A percentile compares a stretch with the other conserved stretches of the same genome.
These are phyloP conservation scores for Boletus reticuloceps DNA, from an alignment of 768 basidiomycete genomes.

Conservation along the genomic window DNA sequence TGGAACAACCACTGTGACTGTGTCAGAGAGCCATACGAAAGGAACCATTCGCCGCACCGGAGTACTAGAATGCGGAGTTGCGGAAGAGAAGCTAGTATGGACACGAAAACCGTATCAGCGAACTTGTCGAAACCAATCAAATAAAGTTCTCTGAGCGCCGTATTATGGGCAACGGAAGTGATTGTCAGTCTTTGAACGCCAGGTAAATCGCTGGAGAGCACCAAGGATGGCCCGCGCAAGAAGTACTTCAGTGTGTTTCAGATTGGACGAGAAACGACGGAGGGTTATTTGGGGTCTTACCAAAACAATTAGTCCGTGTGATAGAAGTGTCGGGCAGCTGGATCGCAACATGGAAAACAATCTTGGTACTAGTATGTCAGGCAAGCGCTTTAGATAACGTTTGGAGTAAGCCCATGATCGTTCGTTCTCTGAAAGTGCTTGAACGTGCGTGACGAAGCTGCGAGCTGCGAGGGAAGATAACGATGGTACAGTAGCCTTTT, in stretches of 20 bases:
- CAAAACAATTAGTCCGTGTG: conserved; percentile 52
- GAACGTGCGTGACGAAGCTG: conserved; percentile 47
- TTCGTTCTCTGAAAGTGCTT: conserved; percentile 37
- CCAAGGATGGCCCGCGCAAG: conserved; percentile 50
- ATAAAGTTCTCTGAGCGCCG: conserved; percentile 44
- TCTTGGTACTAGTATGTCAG: conserved; percentile 48
- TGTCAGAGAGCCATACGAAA: conserved; percentile 13
- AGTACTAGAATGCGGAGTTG: conserved; percentile 48
- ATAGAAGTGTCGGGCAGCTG: conserved; percentile 50
- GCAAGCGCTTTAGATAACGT: conserved; percentile 44
- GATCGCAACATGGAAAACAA: conserved; percentile 51
- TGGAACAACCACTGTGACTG: conserved; percentile 52
- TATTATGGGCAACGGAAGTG: conserved; percentile 34
- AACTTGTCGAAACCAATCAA: conserved; percentile 53
- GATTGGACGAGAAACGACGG: not conserved
- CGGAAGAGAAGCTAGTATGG: conserved; percentile 44
- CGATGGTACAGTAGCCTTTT: conserved; percentile 35
- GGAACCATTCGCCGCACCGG: conserved; percentile 39
- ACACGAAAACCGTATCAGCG: conserved; percentile 49
- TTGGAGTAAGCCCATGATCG: conserved; percentile 40
- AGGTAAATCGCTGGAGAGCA: conserved; percentile 47
- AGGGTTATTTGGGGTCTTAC: conserved; percentile 32
- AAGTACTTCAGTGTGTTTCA: conserved; percentile 44
- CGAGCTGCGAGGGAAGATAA: conserved; percentile 51
- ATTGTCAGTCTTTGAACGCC: conserved; percentile 54